phyloP scores from a whole-genome alignment of 805 yeast species.

The Cyberlindnera petersonii region DNA sequence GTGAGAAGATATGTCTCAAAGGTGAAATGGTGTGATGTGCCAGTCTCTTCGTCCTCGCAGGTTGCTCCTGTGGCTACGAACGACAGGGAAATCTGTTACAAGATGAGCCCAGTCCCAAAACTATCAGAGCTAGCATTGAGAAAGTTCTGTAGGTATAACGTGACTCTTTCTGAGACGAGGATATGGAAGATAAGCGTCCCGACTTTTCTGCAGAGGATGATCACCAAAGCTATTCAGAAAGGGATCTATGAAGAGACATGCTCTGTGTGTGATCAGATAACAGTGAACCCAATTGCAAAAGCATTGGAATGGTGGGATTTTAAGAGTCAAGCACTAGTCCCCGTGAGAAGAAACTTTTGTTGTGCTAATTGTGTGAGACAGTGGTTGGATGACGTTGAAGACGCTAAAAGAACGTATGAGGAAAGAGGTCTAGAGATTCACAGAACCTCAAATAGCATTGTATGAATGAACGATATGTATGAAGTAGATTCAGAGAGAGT shows the following conservation, averaged over 20 bases:
- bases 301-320: constrained; percentile 67
- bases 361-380: constrained; percentile 42
- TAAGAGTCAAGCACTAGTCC: constrained; percentile 44
- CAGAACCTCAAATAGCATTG: too few species aligned
- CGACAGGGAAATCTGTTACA: constrained; percentile 20
- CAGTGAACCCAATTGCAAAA: constrained; percentile 56
- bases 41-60: constrained; percentile 7
- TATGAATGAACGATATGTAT: too few species aligned
- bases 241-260: constrained; percentile 51
- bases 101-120: constrained; percentile 37
- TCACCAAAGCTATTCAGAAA: constrained; percentile 50
- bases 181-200: constrained; percentile 51
- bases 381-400: constrained; percentile 30
- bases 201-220: constrained; percentile 39
- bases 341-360: constrained; percentile 54
- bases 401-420: constrained; percentile 2
- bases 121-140: constrained; percentile 47
- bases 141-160: constrained; percentile 46
- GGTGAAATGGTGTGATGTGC: constrained; percentile 24
- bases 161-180: constrained; percentile 50
- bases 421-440: too few species aligned
- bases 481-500: too few species aligned
- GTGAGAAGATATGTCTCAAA: constrained; percentile 24
- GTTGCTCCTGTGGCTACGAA: constrained; percentile 6
- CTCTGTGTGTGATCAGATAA: constrained; percentile 44